These are phyloP conservation scores for Actinomucor elegans DNA, from an alignment of 371 early-diverging fungal species.

Conservation along the genomic window DNA sequence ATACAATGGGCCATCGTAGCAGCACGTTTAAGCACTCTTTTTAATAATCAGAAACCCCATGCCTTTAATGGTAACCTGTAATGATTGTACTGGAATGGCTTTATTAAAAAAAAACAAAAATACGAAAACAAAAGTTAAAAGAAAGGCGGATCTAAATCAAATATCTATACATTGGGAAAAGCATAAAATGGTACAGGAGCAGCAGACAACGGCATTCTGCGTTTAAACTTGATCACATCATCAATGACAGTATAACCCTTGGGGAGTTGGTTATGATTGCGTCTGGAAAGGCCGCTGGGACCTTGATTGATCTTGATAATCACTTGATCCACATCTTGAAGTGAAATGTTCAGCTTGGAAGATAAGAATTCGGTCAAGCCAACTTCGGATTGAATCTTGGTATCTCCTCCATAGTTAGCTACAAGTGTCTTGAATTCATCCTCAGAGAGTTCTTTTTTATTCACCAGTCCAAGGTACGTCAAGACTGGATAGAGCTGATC, in stretches of 20 bases:
- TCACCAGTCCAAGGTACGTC: not conserved
- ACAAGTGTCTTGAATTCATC: slow-evolving; percentile 15
- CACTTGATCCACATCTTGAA: slow-evolving; percentile 5
- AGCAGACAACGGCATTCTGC: slow-evolving; percentile 54
- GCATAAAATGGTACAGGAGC: slow-evolving; percentile 54
- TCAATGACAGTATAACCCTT: slow-evolving; percentile 40
- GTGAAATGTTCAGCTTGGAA: slow-evolving; percentile 12
- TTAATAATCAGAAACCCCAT: no score
- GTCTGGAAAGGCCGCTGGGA: slow-evolving; percentile 12
- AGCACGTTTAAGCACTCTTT: no score
- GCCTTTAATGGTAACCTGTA: no score
- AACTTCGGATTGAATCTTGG: slow-evolving; percentile 2
- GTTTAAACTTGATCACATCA: slow-evolving; percentile 59
- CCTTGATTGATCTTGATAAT: slow-evolving; percentile 25
- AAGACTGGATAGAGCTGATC: slow-evolving; percentile 23
- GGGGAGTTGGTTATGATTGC: slow-evolving; percentile 37
- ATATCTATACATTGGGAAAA: slow-evolving; percentile 7
- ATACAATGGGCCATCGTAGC: no score
- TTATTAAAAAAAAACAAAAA: not conserved
- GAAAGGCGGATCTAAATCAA: not conserved
- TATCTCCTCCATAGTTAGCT: not conserved
- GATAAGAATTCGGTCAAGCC: slow-evolving; percentile 10
- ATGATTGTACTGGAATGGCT: no score
- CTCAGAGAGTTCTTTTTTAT: slow-evolving; percentile 10
- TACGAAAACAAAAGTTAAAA: not conserved